These are phyloP conservation scores for Fusarium secorum DNA, from an alignment of 2,329 filamentous ascomycete genomes.

Conservation along the genomic window DNA sequence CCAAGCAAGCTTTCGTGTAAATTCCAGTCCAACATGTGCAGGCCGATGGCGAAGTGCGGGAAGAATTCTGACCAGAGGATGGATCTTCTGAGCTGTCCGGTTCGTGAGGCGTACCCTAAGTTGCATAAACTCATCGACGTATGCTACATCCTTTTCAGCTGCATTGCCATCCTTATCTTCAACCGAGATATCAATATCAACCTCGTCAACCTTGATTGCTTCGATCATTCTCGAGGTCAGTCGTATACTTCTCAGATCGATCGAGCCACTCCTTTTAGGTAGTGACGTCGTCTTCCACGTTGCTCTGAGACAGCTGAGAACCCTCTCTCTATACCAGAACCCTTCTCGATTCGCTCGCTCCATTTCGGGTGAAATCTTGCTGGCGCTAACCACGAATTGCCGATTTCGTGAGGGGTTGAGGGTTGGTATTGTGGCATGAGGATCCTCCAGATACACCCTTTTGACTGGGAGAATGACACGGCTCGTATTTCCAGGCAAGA, in stretches of 20 bases:
- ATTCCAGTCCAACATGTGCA: constrained; percentile 76
- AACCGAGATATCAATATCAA: constrained; percentile 72
- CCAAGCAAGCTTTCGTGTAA: constrained; percentile 83
- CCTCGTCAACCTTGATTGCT: constrained; percentile 79
- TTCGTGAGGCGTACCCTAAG: constrained; percentile 79
- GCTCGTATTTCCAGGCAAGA: constrained; percentile 73
- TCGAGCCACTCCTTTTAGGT: constrained; percentile 65
- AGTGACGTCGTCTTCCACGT: constrained; percentile 70
- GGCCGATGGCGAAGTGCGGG: constrained; percentile 79
- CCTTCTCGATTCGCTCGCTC: constrained; percentile 81
- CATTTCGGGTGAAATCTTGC: constrained; percentile 78
- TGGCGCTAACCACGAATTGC: constrained; percentile 90
- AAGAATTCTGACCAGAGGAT: constrained; percentile 77
- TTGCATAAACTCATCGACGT: constrained; percentile 67
- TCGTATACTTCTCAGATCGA: constrained; percentile 80
- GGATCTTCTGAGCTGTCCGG: constrained; percentile 71
- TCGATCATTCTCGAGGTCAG: constrained; percentile 83
- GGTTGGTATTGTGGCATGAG: constrained; percentile 79
- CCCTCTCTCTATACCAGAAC: constrained; percentile 89
- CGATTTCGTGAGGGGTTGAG: constrained; percentile 83
- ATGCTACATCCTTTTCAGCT: constrained; percentile 37
- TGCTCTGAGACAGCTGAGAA: constrained; percentile 75
- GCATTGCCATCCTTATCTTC: constrained; percentile 43
- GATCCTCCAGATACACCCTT: constrained; percentile 77
- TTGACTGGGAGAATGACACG: constrained; percentile 79